Base-by-base conservation (phyloP, 768 basidiomycete species). In the Lactarius trivialis region DNA sequence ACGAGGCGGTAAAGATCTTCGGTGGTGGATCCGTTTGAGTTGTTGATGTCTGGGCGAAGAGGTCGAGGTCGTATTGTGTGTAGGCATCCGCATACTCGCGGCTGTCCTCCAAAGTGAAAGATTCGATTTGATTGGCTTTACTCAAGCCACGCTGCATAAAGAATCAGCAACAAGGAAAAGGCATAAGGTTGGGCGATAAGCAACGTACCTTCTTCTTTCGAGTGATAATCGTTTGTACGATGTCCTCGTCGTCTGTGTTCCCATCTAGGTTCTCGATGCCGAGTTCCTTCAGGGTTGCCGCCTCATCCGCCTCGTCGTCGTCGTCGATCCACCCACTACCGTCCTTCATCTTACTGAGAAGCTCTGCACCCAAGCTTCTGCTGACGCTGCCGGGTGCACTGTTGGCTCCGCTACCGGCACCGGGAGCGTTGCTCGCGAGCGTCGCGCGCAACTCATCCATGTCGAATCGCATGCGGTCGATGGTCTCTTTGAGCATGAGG, bases 401-500 rank as follows among this genome's bases (percentile, higher is more conserved):
- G 45, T 75, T 79, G 54, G 79, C 81, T 15, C 75, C 73, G 0
- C 76, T 72, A 14, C 75, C 76, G 14, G 71, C 70, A 43, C 70
- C 72, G 24, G 63, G 68, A n/a, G 73, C 74, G 43, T 73, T 71
- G 43, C 66, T 73, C 41, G 75, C 71, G 6, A 77, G 76, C 52
- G 73, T 75, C 56, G 76, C 83, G 43, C 93, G 80, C 79, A 95
- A 83, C 74, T 95, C 93, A 68, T 98, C 94, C 80, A 98, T 84
- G 69, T 98, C 95, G 66, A 88, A 96, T 34, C 91, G 81, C 83
- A 97, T 87, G 52, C 93, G 82, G 71, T 97, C 94, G 67, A 98
- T 98, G 2, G 94, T 97, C 78, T 98, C 95, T 71, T 96, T 96
- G 63, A 98, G 79, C 70, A 92, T 75, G 67, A 96, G 71, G 69